phyloP scores from a whole-genome alignment of 176 grass and related monocot species.

The Phoenix dactylifera region DNA sequence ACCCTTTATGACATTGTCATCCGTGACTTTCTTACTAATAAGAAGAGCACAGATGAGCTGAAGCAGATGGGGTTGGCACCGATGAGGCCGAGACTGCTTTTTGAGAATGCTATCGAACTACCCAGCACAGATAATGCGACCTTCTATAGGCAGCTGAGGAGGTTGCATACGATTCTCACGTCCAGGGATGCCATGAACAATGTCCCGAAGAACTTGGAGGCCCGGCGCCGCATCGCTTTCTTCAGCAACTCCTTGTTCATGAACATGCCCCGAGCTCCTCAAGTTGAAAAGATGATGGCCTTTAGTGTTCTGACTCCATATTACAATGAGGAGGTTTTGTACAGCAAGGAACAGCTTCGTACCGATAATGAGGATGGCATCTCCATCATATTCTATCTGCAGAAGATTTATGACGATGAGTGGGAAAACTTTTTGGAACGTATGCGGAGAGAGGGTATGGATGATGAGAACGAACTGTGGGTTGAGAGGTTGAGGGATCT shows the following conservation, averaged over 20 bases:
- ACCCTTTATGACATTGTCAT: conserved; percentile 67
- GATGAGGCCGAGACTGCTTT: conserved; percentile 38
- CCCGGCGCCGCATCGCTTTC: conserved; percentile 72
- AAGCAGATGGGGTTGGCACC: conserved; percentile 43
- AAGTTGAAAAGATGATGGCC: conserved; percentile 82
- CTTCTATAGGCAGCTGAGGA: conserved; percentile 81
- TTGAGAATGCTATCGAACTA: conserved; percentile 59
- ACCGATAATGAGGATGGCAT: conserved; percentile 95
- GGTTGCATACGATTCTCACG: conserved; percentile 81
- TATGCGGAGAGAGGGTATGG: conserved; percentile 78
- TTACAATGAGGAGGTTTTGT: conserved; percentile 86
- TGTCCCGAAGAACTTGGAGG: conserved; percentile 82
- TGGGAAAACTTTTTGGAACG: conserved; percentile 88
- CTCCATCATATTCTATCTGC: conserved; percentile 92
- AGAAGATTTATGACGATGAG: conserved; percentile 96
- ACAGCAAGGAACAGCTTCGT: conserved; percentile 73
- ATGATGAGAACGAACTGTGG: conserved; percentile 62
- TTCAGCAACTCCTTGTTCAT: conserved; percentile 99
- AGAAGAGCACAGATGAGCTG: conserved; percentile 48
- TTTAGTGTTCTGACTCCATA: conserved; percentile 94
- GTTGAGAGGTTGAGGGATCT: conserved; percentile 56
- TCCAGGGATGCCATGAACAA: conserved; percentile 88
- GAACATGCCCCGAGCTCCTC: conserved; percentile 93
- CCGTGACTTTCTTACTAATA: conserved; percentile 58
- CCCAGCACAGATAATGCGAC: conserved; percentile 36